Base-by-base conservation (phyloP, 768 basidiomycete species). In the Lentinula raphanica region DNA sequence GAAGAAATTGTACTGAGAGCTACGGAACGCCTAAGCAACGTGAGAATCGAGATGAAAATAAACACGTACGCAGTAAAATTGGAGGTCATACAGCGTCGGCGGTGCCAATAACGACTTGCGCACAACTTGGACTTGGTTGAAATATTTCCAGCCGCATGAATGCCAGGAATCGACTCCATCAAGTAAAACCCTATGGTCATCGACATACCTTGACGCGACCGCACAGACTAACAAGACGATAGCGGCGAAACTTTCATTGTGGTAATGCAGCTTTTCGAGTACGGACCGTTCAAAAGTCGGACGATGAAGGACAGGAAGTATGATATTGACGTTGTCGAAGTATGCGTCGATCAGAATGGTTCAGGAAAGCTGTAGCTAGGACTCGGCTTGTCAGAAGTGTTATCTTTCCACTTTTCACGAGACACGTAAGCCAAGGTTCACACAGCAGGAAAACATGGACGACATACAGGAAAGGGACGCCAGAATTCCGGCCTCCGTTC, bases 81-180 rank as follows among this genome's bases (percentile, higher is more conserved):
- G 86, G 45, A 87, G 67, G 59, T 86, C 83, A 67, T 76, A 79
- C 60, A 87, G 64, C 19, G 73, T 64, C 1, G 85, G 81, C 3
- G 78, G 75, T 0, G 74, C 72, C 12, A 84, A 70, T 31, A 83
- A 66, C 0, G 72, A 75, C 65, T 75, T 75, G 40, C 79, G 75
- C 45, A 82, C 74, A 64, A 77, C 74, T 55, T 82, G 72, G 71
- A 70, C 19, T 67, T 67, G 56, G 78, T 72, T 62, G 71, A 80
- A 59, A 65, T 29, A 60, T 17, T 27, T 68, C 75, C 76, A 77
- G 1, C 76, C 42, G 19, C 19, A 21, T 1, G 42, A 44, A 44
- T 44, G 17, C 12, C 15, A 17, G 5, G 51, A 54, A 32, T 21
- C 36, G 13, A 25, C 35, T 12, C 28, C 21, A 17, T 27, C 27